phyloP scores from a whole-genome alignment of 257 asterid species.

The Primulina tabacum region DNA sequence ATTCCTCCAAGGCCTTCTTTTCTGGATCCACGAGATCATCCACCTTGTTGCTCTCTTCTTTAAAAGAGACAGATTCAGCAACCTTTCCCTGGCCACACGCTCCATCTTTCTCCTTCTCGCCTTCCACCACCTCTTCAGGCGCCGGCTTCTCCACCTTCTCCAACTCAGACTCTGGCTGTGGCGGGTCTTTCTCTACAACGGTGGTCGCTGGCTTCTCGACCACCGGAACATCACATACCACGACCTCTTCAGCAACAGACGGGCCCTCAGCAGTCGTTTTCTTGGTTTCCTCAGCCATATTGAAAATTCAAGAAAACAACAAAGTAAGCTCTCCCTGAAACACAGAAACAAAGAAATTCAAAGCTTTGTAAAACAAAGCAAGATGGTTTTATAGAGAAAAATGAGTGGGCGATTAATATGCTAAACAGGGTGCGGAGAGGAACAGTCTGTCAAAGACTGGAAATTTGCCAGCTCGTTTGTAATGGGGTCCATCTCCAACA shows the following conservation, averaged over 20 bases:
- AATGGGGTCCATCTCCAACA: conserved; percentile 39
- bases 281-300: conserved; percentile 82
- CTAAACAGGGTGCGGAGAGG: conserved; percentile 18
- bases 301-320: neutral
- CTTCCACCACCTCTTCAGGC: conserved; percentile 27
- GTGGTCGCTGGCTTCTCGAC: conserved; percentile 34
- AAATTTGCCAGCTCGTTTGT: conserved; percentile 46
- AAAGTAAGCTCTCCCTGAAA: neutral
- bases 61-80: conserved; percentile 65
- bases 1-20: conserved; percentile 85
- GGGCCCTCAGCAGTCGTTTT: conserved; percentile 46
- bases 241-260: conserved; percentile 40
- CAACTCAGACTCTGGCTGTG: conserved; percentile 39
- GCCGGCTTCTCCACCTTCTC: conserved; percentile 33
- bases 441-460: conserved; percentile 47
- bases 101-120: conserved; percentile 35
- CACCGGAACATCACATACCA: conserved; percentile 52
- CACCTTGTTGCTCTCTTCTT: conserved; percentile 88
- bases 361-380: neutral
- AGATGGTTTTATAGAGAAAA: neutral
- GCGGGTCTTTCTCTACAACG: conserved; percentile 38
- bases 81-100: conserved; percentile 34
- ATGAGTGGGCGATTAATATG: conserved; percentile 5
- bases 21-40: conserved; percentile 87
- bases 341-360: neutral